These are phyloP conservation scores for Aurinia saxatilis DNA, from an alignment of 345 rosid genomes.

Conservation along the genomic window DNA sequence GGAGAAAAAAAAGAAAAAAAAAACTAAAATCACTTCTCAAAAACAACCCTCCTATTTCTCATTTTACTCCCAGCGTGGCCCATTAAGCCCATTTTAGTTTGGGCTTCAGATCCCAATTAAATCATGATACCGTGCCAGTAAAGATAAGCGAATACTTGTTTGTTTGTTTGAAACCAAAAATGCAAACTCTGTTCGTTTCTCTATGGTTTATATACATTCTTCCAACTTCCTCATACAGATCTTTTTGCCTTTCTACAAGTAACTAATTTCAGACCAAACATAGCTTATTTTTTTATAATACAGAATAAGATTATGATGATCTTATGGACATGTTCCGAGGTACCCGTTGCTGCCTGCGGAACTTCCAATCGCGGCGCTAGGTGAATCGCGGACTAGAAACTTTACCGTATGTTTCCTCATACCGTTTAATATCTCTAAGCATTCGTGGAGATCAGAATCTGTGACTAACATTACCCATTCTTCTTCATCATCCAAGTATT, in stretches of 20 bases:
- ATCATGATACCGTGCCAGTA: too few relatives aligned
- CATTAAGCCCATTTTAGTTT: too few relatives aligned
- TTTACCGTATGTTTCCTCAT: slow-evolving; percentile 51
- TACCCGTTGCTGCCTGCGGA: slow-evolving; percentile 58
- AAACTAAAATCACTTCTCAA: too few relatives aligned
- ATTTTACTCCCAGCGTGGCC: too few relatives aligned
- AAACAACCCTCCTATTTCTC: too few relatives aligned
- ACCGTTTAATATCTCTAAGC: slow-evolving; percentile 61
- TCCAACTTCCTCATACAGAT: background rate
- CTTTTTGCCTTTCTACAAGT: background rate
- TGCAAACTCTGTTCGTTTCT: background rate
- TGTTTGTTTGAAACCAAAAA: background rate
- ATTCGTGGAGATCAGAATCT: slow-evolving; percentile 80
- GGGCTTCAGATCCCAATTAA: too few relatives aligned
- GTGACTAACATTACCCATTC: slow-evolving; percentile 80
- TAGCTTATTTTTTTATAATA: background rate
- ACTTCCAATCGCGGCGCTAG: slow-evolving; percentile 42
- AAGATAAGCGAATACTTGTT: background rate
- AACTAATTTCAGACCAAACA: slow-evolving; percentile 6
- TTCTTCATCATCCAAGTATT: slow-evolving; percentile 81
- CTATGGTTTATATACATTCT: slow-evolving; percentile 7
- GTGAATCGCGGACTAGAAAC: slow-evolving; percentile 55
- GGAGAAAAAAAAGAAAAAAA: too few relatives aligned
- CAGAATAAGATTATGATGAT: background rate
- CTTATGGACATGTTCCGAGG: slow-evolving; percentile 31